Percentiles rank a stretch among this genome's conserved stretches.
Evolutionary conservation across 441 rosid species (phyloP).

Genomic region (Syzygium syzygioides): DNA sequence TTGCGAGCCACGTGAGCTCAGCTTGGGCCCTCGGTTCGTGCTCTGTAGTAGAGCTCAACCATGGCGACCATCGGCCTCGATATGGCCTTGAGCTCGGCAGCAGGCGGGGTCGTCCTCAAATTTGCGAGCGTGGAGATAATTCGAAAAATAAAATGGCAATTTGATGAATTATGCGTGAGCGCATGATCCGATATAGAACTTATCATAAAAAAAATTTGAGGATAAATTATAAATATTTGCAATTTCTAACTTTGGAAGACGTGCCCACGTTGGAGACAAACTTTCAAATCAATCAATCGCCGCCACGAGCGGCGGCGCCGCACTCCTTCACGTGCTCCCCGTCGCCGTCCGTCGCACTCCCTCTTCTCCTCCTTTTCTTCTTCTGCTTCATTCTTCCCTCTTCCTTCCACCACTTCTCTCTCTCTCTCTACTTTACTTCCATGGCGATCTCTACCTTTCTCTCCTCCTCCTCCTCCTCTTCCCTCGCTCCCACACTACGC

Average conservation of each 20-base stretch:
- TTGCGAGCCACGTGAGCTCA: too few relatives aligned
- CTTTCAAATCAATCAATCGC: background rate
- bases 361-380: background rate
- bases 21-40: too few relatives aligned
- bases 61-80: background rate
- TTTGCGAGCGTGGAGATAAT: background rate
- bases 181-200: background rate
- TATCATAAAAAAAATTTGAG: background rate
- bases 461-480: slow-evolving; percentile 4
- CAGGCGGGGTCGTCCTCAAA: background rate
- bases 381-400: background rate
- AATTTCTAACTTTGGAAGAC: background rate
- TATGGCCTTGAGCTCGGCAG: background rate
- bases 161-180: background rate
- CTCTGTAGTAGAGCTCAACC: background rate
- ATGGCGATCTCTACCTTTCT: slow-evolving; percentile 36
- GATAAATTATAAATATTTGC: background rate
- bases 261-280: background rate
- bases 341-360: background rate
- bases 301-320: background rate
- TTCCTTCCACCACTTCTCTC: slow-evolving; percentile 39
- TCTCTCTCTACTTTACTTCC: background rate
- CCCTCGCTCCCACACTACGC: background rate
- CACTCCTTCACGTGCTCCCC: background rate
- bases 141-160: background rate